Base-by-base conservation (phyloP, 2,329 filamentous ascomycete genomes). In the Colletotrichum tanaceti region DNA sequence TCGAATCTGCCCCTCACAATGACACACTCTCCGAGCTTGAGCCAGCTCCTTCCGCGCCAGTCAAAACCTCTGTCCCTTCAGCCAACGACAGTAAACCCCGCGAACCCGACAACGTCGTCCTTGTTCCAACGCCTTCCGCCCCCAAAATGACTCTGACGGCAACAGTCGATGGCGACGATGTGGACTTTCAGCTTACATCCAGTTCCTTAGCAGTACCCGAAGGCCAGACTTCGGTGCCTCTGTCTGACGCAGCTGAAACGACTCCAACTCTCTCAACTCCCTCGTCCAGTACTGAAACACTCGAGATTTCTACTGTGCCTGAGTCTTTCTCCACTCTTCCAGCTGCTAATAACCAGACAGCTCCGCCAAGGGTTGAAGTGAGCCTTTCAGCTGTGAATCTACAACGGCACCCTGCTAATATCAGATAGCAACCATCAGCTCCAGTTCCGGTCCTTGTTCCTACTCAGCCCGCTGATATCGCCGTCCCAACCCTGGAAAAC, bases 261-360 rank as follows among this genome's bases (percentile, higher is more conserved):
- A 50, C 32, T 18, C 3, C 32, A 16, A 14, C 43, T 9, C 13
- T 28, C 20, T 28, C 44, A 6, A 28, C 24, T 18, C 28, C 28
- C 5, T 2, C n/a, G 14, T 5, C 44, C 16, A 38, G 22, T 18
- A 6, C 18, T 16, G 22, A 52, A 18, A 4, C 24, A 16, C 7
- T 28, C 9, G n/a, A 22, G 24, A 5, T 18, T 39, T 22, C 53
- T 14, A 47, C 44, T 41, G n/a, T 53, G 24, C 20, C 61, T 4
- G 9, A 39, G 16, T 57, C 52, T 7, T 50, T 58, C 7, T n/a
- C 53, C 11, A 52, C 22, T 13, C 61, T 64, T 18, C 52, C 61
- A 14, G 50, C 62, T 24, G 55, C 55, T 9, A 44, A 38, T 24
- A 65, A 68, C 49, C 61, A 65, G 20, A 68, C 61, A 6, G 38